phyloP scores from a whole-genome alignment of 371 early-diverging fungal genomes.

The Mortierella sp. region DNA sequence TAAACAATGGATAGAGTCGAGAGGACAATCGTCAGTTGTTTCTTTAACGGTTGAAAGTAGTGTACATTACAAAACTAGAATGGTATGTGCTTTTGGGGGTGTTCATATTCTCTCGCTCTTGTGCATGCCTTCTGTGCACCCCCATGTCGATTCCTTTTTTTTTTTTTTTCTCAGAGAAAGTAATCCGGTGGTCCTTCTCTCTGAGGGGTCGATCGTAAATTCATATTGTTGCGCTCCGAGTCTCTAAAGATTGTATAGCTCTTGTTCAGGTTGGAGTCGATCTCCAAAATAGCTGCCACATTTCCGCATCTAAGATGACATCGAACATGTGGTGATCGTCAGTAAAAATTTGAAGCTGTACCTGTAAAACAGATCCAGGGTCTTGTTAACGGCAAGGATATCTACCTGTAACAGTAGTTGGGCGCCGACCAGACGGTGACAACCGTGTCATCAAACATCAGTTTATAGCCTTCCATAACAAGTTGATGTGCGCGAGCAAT shows the following conservation, averaged over 20 bases:
- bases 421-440: constrained; percentile 99
- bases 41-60: too few relatives aligned
- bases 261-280: constrained; percentile 90
- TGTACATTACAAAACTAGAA: too few relatives aligned
- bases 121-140: neutral
- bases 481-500: constrained; percentile 99
- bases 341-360: too few relatives aligned
- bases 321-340: too few relatives aligned
- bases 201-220: constrained; percentile 42
- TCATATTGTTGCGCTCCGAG: constrained; percentile 77
- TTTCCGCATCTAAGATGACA: constrained; percentile 88
- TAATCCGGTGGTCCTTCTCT: constrained; percentile 92
- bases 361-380: neutral
- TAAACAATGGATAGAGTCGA: too few relatives aligned
- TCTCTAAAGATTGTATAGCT: constrained; percentile 86
- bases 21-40: too few relatives aligned
- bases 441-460: constrained; percentile 94
- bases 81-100: neutral
- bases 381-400: neutral
- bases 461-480: constrained; percentile 98
- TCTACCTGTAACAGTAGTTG: constrained; percentile 95
- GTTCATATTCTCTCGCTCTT: neutral
- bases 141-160: neutral
- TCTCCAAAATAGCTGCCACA: constrained; percentile 97
- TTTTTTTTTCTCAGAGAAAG: constrained; percentile 71